A percentile compares a stretch with the other conserved stretches of the same genome.
Conservation (phyloP, 768 basidiomycete genomes). For the Leccinum uliginosum region DNA sequence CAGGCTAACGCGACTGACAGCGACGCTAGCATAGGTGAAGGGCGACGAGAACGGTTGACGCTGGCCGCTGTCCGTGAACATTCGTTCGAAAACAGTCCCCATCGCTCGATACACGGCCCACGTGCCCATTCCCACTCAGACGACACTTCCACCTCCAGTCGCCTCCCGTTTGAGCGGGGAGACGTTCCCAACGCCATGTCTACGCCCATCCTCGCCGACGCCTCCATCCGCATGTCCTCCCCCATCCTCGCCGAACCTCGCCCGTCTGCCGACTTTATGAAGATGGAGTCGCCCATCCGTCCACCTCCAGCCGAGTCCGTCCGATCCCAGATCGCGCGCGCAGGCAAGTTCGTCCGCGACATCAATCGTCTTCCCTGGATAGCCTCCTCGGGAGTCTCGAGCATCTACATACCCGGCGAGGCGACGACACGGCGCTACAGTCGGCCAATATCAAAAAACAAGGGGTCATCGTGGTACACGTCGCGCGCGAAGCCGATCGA, state of each 20-base stretch:
- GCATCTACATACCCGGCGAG: slow-evolving; percentile 43
- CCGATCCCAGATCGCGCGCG: slow-evolving; percentile 34
- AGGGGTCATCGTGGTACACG: slow-evolving; percentile 28
- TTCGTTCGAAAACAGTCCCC: slow-evolving; percentile 15
- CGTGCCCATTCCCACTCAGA: slow-evolving; percentile 20
- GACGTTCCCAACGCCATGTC: slow-evolving; percentile 29
- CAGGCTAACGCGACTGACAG: slow-evolving; percentile 15
- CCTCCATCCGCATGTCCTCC: slow-evolving; percentile 27
- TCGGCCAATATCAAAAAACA: slow-evolving; percentile 23
- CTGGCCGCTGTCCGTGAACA: slow-evolving; percentile 25
- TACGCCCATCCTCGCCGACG: slow-evolving; percentile 25
- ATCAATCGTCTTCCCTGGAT: slow-evolving; percentile 46
- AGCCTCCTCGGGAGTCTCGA: slow-evolving; percentile 40
- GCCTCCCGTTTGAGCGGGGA: slow-evolving; percentile 18
- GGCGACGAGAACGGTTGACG: slow-evolving; percentile 23
- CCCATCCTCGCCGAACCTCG: slow-evolving; percentile 40
- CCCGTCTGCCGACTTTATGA: slow-evolving; percentile 44
- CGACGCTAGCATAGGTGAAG: slow-evolving; percentile 18
- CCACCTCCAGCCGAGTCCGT: slow-evolving; percentile 34
- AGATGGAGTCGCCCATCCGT: slow-evolving; percentile 43
- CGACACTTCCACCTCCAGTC: slow-evolving; percentile 22
- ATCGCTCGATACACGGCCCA: slow-evolving; percentile 10
- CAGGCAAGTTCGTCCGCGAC: slow-evolving; percentile 35
- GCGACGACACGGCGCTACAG: slow-evolving; percentile 27
- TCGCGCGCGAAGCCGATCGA: slow-evolving; percentile 27